Base-by-base conservation (phyloP, 768 basidiomycete species). In the Phaeotremella fagi region DNA sequence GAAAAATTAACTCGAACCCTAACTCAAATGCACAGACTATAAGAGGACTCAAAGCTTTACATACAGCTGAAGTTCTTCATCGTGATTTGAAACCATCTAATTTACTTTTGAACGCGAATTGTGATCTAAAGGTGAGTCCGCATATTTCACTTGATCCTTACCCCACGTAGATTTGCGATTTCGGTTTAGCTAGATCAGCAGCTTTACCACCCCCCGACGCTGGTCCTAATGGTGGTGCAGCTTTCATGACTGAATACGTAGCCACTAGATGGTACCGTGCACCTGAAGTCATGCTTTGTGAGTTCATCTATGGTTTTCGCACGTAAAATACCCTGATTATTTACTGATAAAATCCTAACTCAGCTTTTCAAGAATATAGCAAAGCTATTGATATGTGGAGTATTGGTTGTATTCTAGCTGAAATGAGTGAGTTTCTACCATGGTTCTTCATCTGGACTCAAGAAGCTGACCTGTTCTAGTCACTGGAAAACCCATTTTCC, bases 1-100 rank as follows among this genome's bases (percentile, higher is more conserved):
- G n/a, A n/a, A n/a, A n/a, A n/a, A n/a, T n/a, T n/a, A n/a, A n/a
- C n/a, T n/a, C n/a, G n/a, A n/a, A n/a, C n/a, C n/a, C n/a, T n/a
- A n/a, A n/a, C n/a, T n/a, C n/a, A n/a, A n/a, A n/a, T 64, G 12
- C 15, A 35, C 37, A 88, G 84, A 90, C 90, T 0, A 81, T 95
- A 1, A 82, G 94, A 37, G 94, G 90, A 0, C 77, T 99, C 59
- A 99, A 99, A 73, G 91, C 91, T 0, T 81, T 97, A 1, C 92
- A 97, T 70, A 88, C 88, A 0, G 91, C 91, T 20, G 88, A 97
- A 58, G 90, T 98, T 48, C 83, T 99, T 26, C 76, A 77, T 54
- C 84, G 94, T 48, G 94, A 99, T 73, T 81, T 99, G 44, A 99
- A 98, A 68, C 94, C 94, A 0, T 91, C 89, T 0, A 99, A 98